A percentile compares a stretch with the other conserved stretches of the same genome.
phyloP scores from a whole-genome alignment of 768 basidiomycete species.

The Lactifluus echinatus region DNA sequence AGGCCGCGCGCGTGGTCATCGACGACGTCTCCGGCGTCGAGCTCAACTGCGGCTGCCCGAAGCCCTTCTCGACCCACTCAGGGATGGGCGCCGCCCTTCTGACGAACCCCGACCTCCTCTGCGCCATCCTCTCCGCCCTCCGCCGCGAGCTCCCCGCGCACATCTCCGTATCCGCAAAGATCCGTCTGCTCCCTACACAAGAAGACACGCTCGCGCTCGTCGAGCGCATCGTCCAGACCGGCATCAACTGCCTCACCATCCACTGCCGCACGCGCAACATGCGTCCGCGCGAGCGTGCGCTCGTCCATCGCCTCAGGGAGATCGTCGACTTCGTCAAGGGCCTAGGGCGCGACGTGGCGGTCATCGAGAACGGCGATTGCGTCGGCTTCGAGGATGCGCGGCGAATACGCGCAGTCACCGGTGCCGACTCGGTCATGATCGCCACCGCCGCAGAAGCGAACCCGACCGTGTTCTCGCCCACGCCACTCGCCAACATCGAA shows the following conservation, averaged over 20 bases:
- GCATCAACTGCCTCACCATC: constrained; percentile 83
- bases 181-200: constrained; percentile 77
- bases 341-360: constrained; percentile 70
- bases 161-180: constrained; percentile 90
- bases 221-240: constrained; percentile 76
- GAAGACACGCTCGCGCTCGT: constrained; percentile 89
- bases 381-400: constrained; percentile 68
- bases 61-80: constrained; percentile 86
- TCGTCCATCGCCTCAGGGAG: constrained; percentile 69
- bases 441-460: constrained; percentile 93
- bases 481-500: constrained; percentile 61
- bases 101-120: constrained; percentile 83
- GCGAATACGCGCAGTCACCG: constrained; percentile 65
- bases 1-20: constrained; percentile 81
- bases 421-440: constrained; percentile 94
- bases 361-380: constrained; percentile 94
- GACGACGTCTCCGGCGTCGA: constrained; percentile 91
- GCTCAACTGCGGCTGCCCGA: constrained; percentile 96
- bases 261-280: constrained; percentile 93
- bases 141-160: constrained; percentile 62
- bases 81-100: constrained; percentile 98
- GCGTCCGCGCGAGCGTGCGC: constrained; percentile 73
- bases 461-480: constrained; percentile 75
- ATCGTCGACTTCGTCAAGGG: constrained; percentile 79
- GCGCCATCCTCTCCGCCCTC: constrained; percentile 77